Evolutionary conservation across 176 grass and related monocot genomes (phyloP), one percentile per base, ranked within the genome.

Genomic region (Elaeis guineensis): DNA sequence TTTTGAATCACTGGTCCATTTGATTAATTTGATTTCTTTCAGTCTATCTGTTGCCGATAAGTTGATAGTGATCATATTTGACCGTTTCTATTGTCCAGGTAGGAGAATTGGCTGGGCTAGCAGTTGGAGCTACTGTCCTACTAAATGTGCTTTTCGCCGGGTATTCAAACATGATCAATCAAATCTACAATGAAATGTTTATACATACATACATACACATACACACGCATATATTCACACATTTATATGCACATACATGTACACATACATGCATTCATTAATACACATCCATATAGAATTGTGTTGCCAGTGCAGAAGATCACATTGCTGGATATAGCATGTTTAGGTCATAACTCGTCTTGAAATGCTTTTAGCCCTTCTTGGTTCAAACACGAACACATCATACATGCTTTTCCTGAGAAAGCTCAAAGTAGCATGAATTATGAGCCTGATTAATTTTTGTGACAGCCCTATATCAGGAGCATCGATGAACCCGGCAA

Each of bases 401-500:
- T 30, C 28, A 30, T 30, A 1, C 28, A 30, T 44, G 35, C 2
- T 14, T 44, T 44, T 44, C 2, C 2, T 12, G 35, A 44, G 11
- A 44, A 44, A 14, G 35, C 11, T 14, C 12, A 8, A 14, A 0
- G 1, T 44, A 44, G 35, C 35, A 14, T 14, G 35, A 44, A 44
- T 44, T 44, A 44, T 14, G 9, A 44, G 9, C 0, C 11, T 19
- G 28, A 2, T 16, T 24, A 30, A 5, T 58, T 19, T 6, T 17
- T 20, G 23, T 78, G 22, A 26, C 76, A 98, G 88, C 58, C 88
- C 88, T 0, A 54, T 98, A 64, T 89, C 94, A 0, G 88, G 94
- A 3, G 88, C 84, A 17, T 98, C 88, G 17, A 98, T 98, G 94
- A 98, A 98, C 66, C 94, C 88, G 19, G 94, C 73, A 1, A 68